phyloP scores from a whole-genome alignment of 805 yeast genomes.

The Ogataea kodamae region DNA sequence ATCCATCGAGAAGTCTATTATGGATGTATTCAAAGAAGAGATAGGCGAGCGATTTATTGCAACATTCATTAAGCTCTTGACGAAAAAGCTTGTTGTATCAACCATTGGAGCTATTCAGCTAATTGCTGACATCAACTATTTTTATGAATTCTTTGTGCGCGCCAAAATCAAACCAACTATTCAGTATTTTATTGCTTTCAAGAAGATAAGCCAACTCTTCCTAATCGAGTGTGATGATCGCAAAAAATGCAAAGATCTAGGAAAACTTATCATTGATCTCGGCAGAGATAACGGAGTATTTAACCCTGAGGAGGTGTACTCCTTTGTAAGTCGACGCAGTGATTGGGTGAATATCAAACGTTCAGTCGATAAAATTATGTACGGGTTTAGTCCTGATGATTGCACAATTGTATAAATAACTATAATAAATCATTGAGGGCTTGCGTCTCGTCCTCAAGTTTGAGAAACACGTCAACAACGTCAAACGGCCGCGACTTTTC shows the following conservation, averaged over 20 bases:
- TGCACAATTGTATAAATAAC: conserved; percentile 53
- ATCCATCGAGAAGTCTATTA: conserved; percentile 79
- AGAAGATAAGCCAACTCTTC: conserved; percentile 80
- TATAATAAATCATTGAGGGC: conserved; percentile 17
- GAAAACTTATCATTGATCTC: conserved; percentile 76
- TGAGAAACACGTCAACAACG: conserved; percentile 19
- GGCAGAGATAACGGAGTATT: conserved; percentile 85
- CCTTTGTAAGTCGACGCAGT: conserved; percentile 78
- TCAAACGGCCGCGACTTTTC: conserved; percentile 10
- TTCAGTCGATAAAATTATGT: conserved; percentile 92
- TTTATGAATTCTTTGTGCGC: conserved; percentile 66
- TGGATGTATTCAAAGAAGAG: conserved; percentile 93
- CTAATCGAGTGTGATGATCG: conserved; percentile 57
- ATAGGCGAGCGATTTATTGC: conserved; percentile 83
- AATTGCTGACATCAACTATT: conserved; percentile 76
- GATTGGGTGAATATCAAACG: conserved; percentile 79
- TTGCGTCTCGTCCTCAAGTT: conserved; percentile 23
- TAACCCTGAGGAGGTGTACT: conserved; percentile 91
- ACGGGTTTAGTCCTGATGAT: conserved; percentile 81
- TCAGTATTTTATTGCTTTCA: conserved; percentile 75
- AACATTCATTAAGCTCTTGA: conserved; percentile 70
- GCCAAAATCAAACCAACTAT: conserved; percentile 64
- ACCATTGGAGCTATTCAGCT: conserved; percentile 78
- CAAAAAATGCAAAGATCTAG: conserved; percentile 79
- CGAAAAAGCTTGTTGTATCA: conserved; percentile 63